phyloP scores from a whole-genome alignment of 169 alveolate genomes.

The Plasmodium billcollinsi region DNA sequence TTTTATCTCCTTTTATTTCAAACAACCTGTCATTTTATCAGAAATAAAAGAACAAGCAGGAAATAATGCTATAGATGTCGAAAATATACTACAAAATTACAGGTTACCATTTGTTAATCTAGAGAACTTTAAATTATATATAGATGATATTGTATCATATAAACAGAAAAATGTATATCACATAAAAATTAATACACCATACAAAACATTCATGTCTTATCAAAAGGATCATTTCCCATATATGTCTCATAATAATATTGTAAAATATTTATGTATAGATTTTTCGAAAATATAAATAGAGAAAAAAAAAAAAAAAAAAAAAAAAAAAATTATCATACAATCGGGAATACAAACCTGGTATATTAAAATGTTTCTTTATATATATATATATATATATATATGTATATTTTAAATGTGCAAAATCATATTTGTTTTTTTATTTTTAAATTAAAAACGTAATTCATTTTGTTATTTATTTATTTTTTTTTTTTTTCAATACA shows the following conservation, averaged over 20 bases:
- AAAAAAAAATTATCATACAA: too few species aligned
- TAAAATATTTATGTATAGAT: conserved; percentile 56
- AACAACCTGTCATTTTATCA: conserved; percentile 36
- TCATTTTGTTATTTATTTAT: background rate
- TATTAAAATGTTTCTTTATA: background rate
- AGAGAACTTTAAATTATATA: conserved; percentile 30
- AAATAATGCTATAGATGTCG: conserved; percentile 12
- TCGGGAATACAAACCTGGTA: too few species aligned
- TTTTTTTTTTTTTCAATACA: background rate
- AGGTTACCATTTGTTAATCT: conserved; percentile 53
- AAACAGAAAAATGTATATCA: conserved; percentile 41
- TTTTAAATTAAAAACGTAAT: background rate
- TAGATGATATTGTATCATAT: conserved; percentile 52
- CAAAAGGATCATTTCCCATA: conserved; percentile 29
- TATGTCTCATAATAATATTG: conserved; percentile 12
- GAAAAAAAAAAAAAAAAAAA: background rate
- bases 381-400: background rate
- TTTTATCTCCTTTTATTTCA: conserved; percentile 59
- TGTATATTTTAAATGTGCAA: background rate
- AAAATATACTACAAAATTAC: conserved; percentile 22
- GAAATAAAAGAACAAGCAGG: conserved; percentile 36
- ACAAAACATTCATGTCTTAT: conserved; percentile 47
- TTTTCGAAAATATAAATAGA: conserved; percentile 16
- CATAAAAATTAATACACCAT: conserved; percentile 45
- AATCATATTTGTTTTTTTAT: background rate